Evolutionary conservation across 2,329 filamentous ascomycete genomes (phyloP).

Genomic region (Clonostachys rhizophaga): DNA sequence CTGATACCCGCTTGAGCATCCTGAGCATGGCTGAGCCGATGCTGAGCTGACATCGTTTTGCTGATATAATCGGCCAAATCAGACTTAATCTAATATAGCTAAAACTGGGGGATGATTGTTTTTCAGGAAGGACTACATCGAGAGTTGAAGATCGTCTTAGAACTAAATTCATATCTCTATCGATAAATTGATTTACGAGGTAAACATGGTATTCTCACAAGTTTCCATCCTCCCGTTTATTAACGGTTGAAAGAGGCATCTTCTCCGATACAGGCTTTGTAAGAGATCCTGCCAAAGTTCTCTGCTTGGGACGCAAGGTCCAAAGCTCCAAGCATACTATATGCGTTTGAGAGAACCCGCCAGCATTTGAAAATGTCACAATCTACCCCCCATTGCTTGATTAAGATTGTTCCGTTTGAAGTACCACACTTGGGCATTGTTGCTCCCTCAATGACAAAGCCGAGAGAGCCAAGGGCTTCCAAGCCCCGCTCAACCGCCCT

Average conservation of each 20-base stretch:
- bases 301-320: background rate
- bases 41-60: too few relatives aligned
- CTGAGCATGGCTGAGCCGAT: too few relatives aligned
- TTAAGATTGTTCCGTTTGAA: background rate
- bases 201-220: too few relatives aligned
- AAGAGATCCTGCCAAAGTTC: background rate
- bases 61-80: too few relatives aligned
- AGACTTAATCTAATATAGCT: too few relatives aligned
- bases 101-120: too few relatives aligned
- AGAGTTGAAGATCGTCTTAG: too few relatives aligned
- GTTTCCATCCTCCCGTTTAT: too few relatives aligned
- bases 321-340: background rate
- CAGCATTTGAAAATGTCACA: background rate
- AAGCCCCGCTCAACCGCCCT: background rate
- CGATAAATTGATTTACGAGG: too few relatives aligned
- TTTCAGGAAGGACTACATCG: too few relatives aligned
- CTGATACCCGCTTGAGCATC: too few relatives aligned
- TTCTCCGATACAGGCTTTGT: background rate
- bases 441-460: background rate
- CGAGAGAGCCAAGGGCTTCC: background rate
- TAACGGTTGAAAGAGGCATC: background rate
- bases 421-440: background rate
- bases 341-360: background rate
- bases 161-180: too few relatives aligned
- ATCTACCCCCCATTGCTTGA: background rate